Conservation (phyloP, 2,329 filamentous ascomycete genomes). For the Gnomoniopsis smithogilvyi region DNA sequence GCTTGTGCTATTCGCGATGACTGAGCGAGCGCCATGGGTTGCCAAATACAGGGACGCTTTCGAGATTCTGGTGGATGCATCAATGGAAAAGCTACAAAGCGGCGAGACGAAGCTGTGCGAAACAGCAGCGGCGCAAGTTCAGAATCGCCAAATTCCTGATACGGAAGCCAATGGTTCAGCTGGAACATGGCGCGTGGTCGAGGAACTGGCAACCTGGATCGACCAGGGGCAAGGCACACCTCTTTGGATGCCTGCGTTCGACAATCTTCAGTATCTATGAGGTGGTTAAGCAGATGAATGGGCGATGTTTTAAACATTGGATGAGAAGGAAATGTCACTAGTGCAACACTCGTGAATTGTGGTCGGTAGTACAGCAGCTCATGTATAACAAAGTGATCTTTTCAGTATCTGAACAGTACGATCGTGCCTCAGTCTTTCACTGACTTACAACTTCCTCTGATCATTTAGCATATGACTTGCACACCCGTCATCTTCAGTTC, state of each 20-base stretch:
- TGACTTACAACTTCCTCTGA: too few species aligned
- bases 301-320: not conserved
- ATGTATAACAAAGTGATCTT: too few species aligned
- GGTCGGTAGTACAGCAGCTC: too few species aligned
- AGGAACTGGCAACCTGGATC: slow-evolving; percentile 36
- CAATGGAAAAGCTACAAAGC: slow-evolving; percentile 42
- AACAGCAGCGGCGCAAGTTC: not conserved
- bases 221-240: slow-evolving; percentile 32
- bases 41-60: slow-evolving; percentile 46
- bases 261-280: slow-evolving; percentile 2
- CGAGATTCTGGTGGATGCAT: slow-evolving; percentile 41
- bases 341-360: too few species aligned
- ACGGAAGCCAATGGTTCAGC: not conserved
- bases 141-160: not conserved
- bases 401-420: too few species aligned
- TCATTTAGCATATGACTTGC: too few species aligned
- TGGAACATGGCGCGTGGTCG: slow-evolving; percentile 30
- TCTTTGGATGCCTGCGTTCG: slow-evolving; percentile 31
- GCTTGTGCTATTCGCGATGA: slow-evolving; percentile 46
- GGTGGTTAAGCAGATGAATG: not conserved
- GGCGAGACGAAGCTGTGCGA: slow-evolving; percentile 31
- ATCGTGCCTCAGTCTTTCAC: too few species aligned
- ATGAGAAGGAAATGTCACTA: not conserved
- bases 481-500: not conserved
- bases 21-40: slow-evolving; percentile 44